Evolutionary conservation across 164 flowering plant genomes (phyloP).

Genomic region (Cinnamomum chago): DNA sequence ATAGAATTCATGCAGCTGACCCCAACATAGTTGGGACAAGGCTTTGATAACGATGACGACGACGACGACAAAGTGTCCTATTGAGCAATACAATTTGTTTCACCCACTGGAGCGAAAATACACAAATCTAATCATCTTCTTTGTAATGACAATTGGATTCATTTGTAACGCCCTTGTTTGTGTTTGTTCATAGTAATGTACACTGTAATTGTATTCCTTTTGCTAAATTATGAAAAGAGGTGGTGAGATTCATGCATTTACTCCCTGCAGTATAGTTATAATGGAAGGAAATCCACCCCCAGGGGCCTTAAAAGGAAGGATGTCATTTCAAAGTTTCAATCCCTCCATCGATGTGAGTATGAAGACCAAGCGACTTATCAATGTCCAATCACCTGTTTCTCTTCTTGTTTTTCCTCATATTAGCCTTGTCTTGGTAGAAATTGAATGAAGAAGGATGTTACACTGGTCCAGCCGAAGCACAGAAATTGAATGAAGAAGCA

Average conservation of each 20-base stretch:
- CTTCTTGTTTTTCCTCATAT: conserved; percentile 23
- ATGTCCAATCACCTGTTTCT: conserved; percentile 10
- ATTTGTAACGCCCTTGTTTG: not conserved
- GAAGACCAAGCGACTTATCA: conserved; percentile 19
- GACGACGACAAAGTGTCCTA: too few relatives aligned
- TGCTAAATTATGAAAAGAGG: too few relatives aligned
- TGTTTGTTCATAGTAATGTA: not conserved
- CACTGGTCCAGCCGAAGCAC: conserved; percentile 24
- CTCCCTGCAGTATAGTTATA: conserved; percentile 62
- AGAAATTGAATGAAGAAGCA: conserved; percentile 73
- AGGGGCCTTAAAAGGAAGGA: conserved; percentile 69
- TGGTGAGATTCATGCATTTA: not conserved
- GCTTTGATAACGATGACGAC: too few relatives aligned
- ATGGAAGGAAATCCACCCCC: conserved; percentile 91
- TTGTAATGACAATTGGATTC: not conserved
- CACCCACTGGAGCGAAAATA: too few relatives aligned
- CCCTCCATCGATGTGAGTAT: conserved; percentile 90
- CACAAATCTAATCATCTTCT: too few relatives aligned
- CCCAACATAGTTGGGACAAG: too few relatives aligned
- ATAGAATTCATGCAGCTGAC: too few relatives aligned
- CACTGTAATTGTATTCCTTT: too few relatives aligned
- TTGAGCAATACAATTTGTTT: too few relatives aligned
- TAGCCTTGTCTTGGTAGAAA: conserved; percentile 58
- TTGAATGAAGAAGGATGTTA: conserved; percentile 50
- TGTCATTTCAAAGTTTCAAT: conserved; percentile 90